A percentile compares a stretch with the other conserved stretches of the same genome.
Conservation (phyloP, 23 red algal genomes). For the Gracilaria vermiculophylla region DNA sequence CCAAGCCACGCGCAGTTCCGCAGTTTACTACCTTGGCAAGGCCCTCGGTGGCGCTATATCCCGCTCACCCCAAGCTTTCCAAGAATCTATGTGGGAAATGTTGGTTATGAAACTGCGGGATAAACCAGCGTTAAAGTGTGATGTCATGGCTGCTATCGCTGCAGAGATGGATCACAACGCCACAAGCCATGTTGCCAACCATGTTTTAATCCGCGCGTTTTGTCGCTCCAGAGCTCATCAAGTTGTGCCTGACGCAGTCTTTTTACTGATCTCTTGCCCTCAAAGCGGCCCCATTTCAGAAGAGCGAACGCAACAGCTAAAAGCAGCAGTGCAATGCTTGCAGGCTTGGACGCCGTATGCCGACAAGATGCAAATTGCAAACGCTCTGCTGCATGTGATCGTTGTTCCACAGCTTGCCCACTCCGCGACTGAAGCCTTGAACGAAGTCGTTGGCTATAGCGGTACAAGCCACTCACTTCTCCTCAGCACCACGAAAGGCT, state of each 20-base stretch:
- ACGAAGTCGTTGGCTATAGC: constrained; percentile 30
- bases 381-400: constrained; percentile 6
- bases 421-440: not conserved
- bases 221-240: constrained; percentile 27
- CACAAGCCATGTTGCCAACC: constrained; percentile 23
- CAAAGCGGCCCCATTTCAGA: not conserved
- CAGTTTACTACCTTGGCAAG: constrained; percentile 18
- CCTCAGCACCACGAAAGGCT: not conserved
- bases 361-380: not conserved
- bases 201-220: constrained; percentile 29
- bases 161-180: constrained; percentile 22
- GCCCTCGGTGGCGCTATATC: not conserved
- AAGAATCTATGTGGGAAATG: constrained; percentile 27
- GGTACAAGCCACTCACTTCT: constrained; percentile 5
- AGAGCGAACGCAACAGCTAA: not conserved
- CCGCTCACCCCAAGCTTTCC: not conserved
- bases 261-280: not conserved
- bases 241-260: constrained; percentile 13
- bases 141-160: constrained; percentile 10
- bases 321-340: constrained; percentile 10
- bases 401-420: constrained; percentile 5
- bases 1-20: not conserved
- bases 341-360: constrained; percentile 23
- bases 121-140: constrained; percentile 4
- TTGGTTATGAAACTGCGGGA: not conserved